phyloP scores from a whole-genome alignment of 768 basidiomycete genomes.

The Termitomyces sp. region DNA sequence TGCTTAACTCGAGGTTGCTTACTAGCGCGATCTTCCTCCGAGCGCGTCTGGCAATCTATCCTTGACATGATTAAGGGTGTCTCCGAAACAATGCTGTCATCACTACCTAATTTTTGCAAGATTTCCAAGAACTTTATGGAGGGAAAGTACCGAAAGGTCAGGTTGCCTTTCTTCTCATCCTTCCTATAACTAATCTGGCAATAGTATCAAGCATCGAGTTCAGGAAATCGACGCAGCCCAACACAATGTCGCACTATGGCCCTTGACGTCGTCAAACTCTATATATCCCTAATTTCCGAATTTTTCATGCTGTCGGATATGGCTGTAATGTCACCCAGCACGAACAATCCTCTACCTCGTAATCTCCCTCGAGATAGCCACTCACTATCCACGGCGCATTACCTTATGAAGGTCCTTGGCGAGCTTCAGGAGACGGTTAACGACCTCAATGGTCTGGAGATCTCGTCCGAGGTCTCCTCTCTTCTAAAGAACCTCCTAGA shows the following conservation, averaged over 20 bases:
- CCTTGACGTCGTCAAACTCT: conserved; percentile 75
- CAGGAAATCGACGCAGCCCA: conserved; percentile 69
- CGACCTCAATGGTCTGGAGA: conserved; percentile 77
- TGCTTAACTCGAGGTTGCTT: not conserved
- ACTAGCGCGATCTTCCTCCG: conserved; percentile 65
- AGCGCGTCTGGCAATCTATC: conserved; percentile 80
- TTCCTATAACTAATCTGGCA: not conserved
- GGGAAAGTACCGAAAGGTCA: conserved; percentile 88
- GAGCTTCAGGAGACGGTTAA: conserved; percentile 86
- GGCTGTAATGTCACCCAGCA: conserved; percentile 54
- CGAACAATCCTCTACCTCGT: conserved; percentile 38
- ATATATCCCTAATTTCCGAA: conserved; percentile 71
- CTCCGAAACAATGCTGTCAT: conserved; percentile 82
- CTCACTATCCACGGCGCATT: conserved; percentile 78
- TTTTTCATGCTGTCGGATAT: conserved; percentile 82
- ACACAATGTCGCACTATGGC: conserved; percentile 81
- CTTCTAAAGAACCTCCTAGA: conserved; percentile 74
- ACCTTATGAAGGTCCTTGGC: conserved; percentile 71
- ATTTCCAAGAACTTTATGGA: conserved; percentile 90
- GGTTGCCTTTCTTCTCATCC: not conserved
- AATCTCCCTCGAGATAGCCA: conserved; percentile 74
- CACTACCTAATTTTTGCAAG: conserved; percentile 91
- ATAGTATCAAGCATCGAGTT: conserved; percentile 26
- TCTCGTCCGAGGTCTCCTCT: conserved; percentile 68
- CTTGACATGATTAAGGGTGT: conserved; percentile 77